Evolutionary conservation across 1,139 yeast species (phyloP).

Genomic region (Suhomyces coccinellae): DNA sequence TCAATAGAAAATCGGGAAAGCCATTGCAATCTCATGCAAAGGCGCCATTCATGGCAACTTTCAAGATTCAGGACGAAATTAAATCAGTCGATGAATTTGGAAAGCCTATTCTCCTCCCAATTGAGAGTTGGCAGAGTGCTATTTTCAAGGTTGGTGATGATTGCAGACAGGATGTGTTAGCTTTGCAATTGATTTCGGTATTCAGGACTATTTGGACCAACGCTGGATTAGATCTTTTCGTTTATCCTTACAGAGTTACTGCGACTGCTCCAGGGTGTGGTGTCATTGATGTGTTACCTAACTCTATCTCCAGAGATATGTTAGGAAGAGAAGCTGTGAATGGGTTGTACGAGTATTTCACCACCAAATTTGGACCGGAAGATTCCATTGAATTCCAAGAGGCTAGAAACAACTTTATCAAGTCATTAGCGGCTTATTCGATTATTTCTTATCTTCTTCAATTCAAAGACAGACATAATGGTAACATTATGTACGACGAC

Average conservation of each 20-base stretch:
- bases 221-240: conserved; percentile 86
- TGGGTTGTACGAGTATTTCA: conserved; percentile 90
- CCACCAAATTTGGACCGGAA: conserved; percentile 92
- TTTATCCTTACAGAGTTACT: conserved; percentile 91
- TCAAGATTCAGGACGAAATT: conserved; percentile 69
- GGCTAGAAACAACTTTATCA: conserved; percentile 89
- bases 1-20: conserved; percentile 86
- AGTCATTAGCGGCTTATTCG: conserved; percentile 93
- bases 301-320: conserved; percentile 95
- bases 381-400: conserved; percentile 84
- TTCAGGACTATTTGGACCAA: conserved; percentile 89
- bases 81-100: conserved; percentile 48
- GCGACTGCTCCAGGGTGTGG: conserved; percentile 99
- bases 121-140: conserved; percentile 86
- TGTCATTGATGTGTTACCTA: conserved; percentile 95
- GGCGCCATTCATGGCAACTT: conserved; percentile 97
- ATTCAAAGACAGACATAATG: conserved; percentile 97
- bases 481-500: conserved; percentile 97
- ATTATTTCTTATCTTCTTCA: conserved; percentile 89
- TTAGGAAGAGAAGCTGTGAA: conserved; percentile 98
- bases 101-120: conserved; percentile 28
- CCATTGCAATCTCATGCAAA: conserved; percentile 99
- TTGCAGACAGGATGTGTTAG: conserved; percentile 96
- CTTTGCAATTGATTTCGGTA: conserved; percentile 85
- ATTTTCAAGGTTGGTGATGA: conserved; percentile 99